A percentile compares a stretch with the other conserved stretches of the same genome.
These are phyloP conservation scores for Phylloporus sp. DNA, from an alignment of 768 basidiomycete species.

Conservation along the genomic window DNA sequence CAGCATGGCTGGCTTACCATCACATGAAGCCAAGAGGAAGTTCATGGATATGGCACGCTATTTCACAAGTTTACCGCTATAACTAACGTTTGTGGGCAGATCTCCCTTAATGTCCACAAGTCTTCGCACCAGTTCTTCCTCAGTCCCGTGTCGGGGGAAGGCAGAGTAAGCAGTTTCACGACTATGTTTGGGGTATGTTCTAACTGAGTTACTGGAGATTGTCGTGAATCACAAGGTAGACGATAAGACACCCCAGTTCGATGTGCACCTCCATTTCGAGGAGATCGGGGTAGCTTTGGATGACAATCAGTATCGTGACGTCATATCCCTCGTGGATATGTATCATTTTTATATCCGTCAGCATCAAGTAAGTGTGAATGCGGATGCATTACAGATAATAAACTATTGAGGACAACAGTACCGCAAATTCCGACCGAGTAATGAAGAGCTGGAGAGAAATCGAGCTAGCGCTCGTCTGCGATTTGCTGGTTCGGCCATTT, in stretches of 20 bases:
- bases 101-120: slow-evolving; percentile 42
- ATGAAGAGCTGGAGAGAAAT: slow-evolving; percentile 55
- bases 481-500: slow-evolving; percentile 77
- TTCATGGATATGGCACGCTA: slow-evolving; percentile 65
- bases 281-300: slow-evolving; percentile 92
- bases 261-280: slow-evolving; percentile 83
- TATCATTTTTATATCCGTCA: slow-evolving; percentile 92
- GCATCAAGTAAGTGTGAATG: slow-evolving; percentile 51
- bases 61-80: background rate
- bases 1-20: slow-evolving; percentile 66
- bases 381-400: background rate
- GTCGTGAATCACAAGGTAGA: slow-evolving; percentile 77
- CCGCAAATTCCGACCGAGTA: slow-evolving; percentile 68
- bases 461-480: slow-evolving; percentile 62
- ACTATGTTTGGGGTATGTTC: background rate
- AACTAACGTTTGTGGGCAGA: slow-evolving; percentile 32
- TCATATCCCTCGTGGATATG: slow-evolving; percentile 90
- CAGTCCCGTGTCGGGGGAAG: slow-evolving; percentile 93
- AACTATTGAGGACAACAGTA: slow-evolving; percentile 43
- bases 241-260: slow-evolving; percentile 73
- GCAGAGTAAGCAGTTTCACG: slow-evolving; percentile 51
- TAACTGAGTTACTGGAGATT: slow-evolving; percentile 42
- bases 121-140: slow-evolving; percentile 83
- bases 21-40: slow-evolving; percentile 60
- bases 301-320: slow-evolving; percentile 90